Conservation (phyloP, 1,139 yeast genomes). For the Geotrichum siamense region DNA sequence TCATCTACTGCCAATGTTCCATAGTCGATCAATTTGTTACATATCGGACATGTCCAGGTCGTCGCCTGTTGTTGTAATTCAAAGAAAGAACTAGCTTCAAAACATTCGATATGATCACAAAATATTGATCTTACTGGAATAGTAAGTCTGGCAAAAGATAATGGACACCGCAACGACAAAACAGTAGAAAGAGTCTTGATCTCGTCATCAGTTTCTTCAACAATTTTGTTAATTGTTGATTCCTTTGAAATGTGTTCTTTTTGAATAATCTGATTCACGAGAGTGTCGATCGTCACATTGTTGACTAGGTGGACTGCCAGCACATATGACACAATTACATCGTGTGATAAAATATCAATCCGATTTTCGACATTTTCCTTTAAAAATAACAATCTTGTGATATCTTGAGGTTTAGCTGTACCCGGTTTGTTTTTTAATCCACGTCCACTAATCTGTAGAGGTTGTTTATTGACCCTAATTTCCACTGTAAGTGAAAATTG, state of each 20-base stretch:
- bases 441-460: conserved; percentile 28
- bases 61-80: conserved; percentile 39
- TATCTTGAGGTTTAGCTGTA: conserved; percentile 36
- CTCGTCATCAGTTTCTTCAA: conserved; percentile 35
- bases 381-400: conserved; percentile 24
- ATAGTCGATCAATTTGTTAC: conserved; percentile 31
- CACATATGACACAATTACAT: conserved; percentile 21
- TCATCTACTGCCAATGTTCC: conserved; percentile 36
- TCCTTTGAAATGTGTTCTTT: conserved; percentile 30
- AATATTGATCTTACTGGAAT: conserved; percentile 35
- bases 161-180: conserved; percentile 36
- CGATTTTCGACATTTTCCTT: conserved; percentile 19
- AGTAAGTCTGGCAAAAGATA: conserved; percentile 34
- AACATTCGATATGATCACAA: conserved; percentile 40
- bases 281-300: conserved; percentile 21
- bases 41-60: conserved; percentile 41
- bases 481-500: conserved; percentile 27
- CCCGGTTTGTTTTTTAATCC: conserved; percentile 38
- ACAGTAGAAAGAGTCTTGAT: conserved; percentile 34
- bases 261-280: conserved; percentile 27
- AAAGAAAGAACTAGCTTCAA: conserved; percentile 37
- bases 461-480: conserved; percentile 23
- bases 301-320: conserved; percentile 27
- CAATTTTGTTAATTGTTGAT: conserved; percentile 24
- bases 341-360: conserved; percentile 25